phyloP scores from a whole-genome alignment of 805 yeast genomes.

The Monosporozyma unispora region DNA sequence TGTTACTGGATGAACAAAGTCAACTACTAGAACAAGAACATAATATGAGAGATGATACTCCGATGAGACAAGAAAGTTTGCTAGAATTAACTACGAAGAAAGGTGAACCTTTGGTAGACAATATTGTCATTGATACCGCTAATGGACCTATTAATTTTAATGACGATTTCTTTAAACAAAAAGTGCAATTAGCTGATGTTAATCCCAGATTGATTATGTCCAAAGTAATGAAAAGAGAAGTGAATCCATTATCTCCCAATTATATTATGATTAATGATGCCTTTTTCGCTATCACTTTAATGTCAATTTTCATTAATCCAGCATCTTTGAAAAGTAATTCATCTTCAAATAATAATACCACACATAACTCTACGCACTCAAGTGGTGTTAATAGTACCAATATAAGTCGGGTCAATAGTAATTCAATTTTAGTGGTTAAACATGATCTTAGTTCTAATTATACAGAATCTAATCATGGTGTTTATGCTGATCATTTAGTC shows the following conservation, averaged over 20 bases:
- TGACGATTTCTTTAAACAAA: slow-evolving; percentile 6
- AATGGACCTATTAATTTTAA: not conserved
- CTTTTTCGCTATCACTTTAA: slow-evolving; percentile 18
- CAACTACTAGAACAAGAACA: not conserved
- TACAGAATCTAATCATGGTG: not conserved
- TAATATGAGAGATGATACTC: not conserved
- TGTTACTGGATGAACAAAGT: slow-evolving; percentile 6
- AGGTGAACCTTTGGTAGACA: not conserved
- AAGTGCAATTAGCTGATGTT: slow-evolving; percentile 15
- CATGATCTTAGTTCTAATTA: not conserved
- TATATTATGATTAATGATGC: slow-evolving; percentile 24
- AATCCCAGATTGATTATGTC: slow-evolving; percentile 24
- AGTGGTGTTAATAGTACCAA: not conserved
- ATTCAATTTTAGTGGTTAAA: no score
- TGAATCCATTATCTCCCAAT: slow-evolving; percentile 27
- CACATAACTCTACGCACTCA: no score
- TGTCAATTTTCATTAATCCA: slow-evolving; percentile 18
- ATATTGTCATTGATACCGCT: not conserved
- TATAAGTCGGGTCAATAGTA: not conserved
- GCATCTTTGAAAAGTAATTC: slow-evolving; percentile 4
- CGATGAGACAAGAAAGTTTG: not conserved
- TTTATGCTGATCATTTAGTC: slow-evolving; percentile 6
- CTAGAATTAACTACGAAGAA: not conserved
- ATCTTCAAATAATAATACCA: slow-evolving; percentile 1
- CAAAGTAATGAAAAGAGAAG: slow-evolving; percentile 23